These are phyloP conservation scores for Pleurotus eryngii DNA, from an alignment of 768 basidiomycete species.

Conservation along the genomic window DNA sequence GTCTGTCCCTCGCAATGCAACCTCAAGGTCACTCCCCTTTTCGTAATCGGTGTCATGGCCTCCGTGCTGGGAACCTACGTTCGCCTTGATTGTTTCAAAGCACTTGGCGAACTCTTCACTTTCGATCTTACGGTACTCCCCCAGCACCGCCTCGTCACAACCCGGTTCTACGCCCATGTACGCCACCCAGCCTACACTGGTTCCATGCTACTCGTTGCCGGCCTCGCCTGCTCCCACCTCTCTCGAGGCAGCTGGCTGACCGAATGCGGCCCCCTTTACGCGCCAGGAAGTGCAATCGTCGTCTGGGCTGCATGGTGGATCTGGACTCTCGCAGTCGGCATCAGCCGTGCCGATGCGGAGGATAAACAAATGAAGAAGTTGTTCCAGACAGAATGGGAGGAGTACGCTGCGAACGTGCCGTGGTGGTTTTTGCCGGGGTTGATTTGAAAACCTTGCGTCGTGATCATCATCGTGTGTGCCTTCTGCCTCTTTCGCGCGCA, in stretches of 20 bases:
- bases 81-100: constrained; percentile 50
- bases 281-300: constrained; percentile 18
- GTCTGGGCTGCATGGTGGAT: constrained; percentile 37
- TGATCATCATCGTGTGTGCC: too few relatives aligned
- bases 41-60: constrained; percentile 41
- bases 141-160: constrained; percentile 42
- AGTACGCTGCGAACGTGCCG: constrained; percentile 36
- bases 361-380: constrained; percentile 41
- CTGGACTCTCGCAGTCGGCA: constrained; percentile 39
- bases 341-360: constrained; percentile 46
- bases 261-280: constrained; percentile 26
- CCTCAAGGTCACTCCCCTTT: constrained; percentile 36
- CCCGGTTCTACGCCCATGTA: constrained; percentile 40
- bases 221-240: constrained; percentile 37
- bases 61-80: constrained; percentile 43
- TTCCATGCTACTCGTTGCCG: constrained; percentile 39
- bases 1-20: constrained; percentile 28
- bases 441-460: constrained; percentile 12
- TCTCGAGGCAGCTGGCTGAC: constrained; percentile 37
- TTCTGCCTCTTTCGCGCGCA: too few relatives aligned
- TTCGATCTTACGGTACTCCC: constrained; percentile 57
- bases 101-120: constrained; percentile 53
- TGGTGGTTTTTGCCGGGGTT: constrained; percentile 49
- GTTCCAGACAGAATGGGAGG: constrained; percentile 43
- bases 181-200: constrained; percentile 49